A percentile compares a stretch with the other conserved stretches of the same genome.
phyloP scores from a whole-genome alignment of 164 flowering plant species.

The Cinnamomum micranthum region DNA sequence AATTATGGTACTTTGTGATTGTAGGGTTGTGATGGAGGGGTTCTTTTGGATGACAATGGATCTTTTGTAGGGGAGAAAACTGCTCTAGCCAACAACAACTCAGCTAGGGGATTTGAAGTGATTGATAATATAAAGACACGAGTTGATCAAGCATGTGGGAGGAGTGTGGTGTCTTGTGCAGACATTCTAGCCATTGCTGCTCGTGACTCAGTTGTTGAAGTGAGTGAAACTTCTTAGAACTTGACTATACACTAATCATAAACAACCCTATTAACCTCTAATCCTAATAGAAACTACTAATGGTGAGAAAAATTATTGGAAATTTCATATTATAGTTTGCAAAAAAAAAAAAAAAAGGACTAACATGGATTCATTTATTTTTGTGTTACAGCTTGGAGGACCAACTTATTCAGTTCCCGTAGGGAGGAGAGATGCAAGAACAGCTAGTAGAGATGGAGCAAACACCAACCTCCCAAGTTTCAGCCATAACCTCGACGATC shows the following conservation, averaged over 20 bases:
- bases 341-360: background rate
- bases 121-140: conserved; percentile 20
- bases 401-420: conserved; percentile 33
- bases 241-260: background rate
- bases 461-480: conserved; percentile 28
- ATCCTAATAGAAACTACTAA: no score
- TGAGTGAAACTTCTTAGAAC: background rate
- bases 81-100: conserved; percentile 10
- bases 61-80: conserved; percentile 16
- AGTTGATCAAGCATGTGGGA: conserved; percentile 25
- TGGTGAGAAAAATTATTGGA: background rate
- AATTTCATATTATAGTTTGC: background rate
- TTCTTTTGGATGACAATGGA: conserved; percentile 13
- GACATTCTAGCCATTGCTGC: conserved; percentile 29
- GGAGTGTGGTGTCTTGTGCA: conserved; percentile 28
- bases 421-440: conserved; percentile 45
- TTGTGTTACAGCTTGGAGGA: conserved; percentile 35
- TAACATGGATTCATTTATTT: background rate
- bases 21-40: conserved; percentile 25
- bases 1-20: background rate
- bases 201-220: conserved; percentile 25
- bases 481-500: conserved; percentile 10
- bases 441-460: conserved; percentile 27
- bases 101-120: conserved; percentile 18
- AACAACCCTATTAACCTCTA: background rate